Evolutionary conservation across 306 rosid genomes (phyloP), one percentile per base, ranked within the genome.

Genomic region (Aeschynomene evenia): DNA sequence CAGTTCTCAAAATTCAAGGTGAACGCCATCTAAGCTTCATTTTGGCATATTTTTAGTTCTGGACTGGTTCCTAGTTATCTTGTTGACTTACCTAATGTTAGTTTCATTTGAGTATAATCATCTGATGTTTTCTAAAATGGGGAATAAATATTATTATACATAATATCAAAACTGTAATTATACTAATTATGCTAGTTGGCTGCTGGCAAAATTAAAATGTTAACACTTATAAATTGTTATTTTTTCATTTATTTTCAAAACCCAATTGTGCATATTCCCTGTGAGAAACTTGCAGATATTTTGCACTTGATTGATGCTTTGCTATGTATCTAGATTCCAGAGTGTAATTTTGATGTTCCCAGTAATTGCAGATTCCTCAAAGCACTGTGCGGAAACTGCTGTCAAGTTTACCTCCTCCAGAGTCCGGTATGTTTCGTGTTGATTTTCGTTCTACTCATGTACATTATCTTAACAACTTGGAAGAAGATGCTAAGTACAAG

Each of bases 391-490:
- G 86, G 79, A 89, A 89, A 65, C 87, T 94, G 77, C 85, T 91
- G 63, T 89, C 95, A 67, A 84, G 89, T 70, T 72, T 77, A 70
- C 95, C 97, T 81, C 96, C 96, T 51, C 31, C 95, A 60, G 99
- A 94, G 70, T 84, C 97, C 34, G 82, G 71, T 81, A 66, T 68
- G 82, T 85, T 91, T 24, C 99, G 99, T 51, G 85, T 94, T 76
- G 97, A 94, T 85, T 94, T 91, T 74, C 96, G 99, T 57, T 87
- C 95, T 62, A 70, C 75, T 70, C 91, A 83, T 77, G 99, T 91
- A 70, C 88, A 94, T 77, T 91, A 85, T 83, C 87, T 94, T 71
- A 94, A 94, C 85, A 85, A 94, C 65, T 78, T 94, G 89, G 99
- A 94, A 85, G 96, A 91, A 85, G 99, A 94, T 83, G 88, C 82